These are phyloP conservation scores for Mycena leptocephala DNA, from an alignment of 768 basidiomycete species.

Conservation along the genomic window DNA sequence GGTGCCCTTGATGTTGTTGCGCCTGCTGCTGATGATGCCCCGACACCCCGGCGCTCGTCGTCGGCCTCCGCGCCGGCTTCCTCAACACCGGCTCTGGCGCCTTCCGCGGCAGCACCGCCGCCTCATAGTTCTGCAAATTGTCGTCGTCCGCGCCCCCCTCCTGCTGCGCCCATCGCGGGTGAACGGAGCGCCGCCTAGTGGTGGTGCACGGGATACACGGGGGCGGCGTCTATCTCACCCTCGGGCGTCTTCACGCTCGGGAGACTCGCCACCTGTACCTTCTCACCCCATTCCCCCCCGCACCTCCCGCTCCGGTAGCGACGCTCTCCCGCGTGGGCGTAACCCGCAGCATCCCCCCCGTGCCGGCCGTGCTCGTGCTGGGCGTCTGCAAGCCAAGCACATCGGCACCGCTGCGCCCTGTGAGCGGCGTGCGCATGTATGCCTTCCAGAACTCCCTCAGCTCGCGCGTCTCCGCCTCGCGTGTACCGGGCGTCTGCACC, in stretches of 20 bases:
- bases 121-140: constrained; percentile 82
- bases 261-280: constrained; percentile 76
- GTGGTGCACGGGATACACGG: constrained; percentile 28
- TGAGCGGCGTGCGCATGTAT: constrained; percentile 70
- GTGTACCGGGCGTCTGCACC: constrained; percentile 50
- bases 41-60: constrained; percentile 51
- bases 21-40: constrained; percentile 10
- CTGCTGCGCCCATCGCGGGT: constrained; percentile 23
- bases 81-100: constrained; percentile 60
- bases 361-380: too few relatives aligned
- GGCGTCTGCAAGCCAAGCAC: too few relatives aligned
- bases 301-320: background rate
- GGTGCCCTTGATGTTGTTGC: too few relatives aligned
- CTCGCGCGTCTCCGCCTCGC: constrained; percentile 62
- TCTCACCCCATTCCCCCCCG: constrained; percentile 38
- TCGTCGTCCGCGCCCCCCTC: constrained; percentile 63
- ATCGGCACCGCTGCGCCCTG: too few relatives aligned
- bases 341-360: too few relatives aligned
- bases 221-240: constrained; percentile 43
- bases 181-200: too few relatives aligned
- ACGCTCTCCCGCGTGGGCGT: background rate
- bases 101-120: constrained; percentile 80
- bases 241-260: constrained; percentile 81
- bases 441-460: constrained; percentile 83
- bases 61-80: constrained; percentile 70